phyloP scores from a whole-genome alignment of 441 rosid species.

The Monsonia emarginata region DNA sequence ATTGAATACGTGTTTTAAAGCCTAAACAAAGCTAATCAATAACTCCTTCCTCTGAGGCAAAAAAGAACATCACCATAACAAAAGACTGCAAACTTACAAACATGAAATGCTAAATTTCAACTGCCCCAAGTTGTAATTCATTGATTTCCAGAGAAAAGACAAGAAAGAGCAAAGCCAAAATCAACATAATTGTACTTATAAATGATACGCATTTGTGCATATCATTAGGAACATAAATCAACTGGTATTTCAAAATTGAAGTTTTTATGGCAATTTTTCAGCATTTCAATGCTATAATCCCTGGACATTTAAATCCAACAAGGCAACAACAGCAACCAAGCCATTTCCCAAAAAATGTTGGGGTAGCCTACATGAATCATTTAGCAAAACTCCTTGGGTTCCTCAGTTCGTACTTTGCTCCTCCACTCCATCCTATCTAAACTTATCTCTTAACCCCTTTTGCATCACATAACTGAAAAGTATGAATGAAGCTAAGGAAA shows the following conservation, averaged over 20 bases:
- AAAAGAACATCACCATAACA: background rate
- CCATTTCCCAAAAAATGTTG: too few species aligned
- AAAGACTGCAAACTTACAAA: background rate
- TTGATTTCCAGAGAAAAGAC: background rate
- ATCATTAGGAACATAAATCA: background rate
- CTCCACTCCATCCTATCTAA: too few species aligned
- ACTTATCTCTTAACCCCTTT: too few species aligned
- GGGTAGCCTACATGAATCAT: too few species aligned
- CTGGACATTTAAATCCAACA: background rate
- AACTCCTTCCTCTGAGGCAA: background rate
- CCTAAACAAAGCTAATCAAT: constrained; percentile 2
- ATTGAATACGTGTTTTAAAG: background rate
- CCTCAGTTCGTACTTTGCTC: too few species aligned
- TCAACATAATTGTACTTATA: background rate
- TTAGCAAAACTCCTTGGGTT: too few species aligned
- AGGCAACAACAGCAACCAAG: too few species aligned
- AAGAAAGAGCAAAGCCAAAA: background rate
- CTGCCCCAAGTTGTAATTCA: background rate
- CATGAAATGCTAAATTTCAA: background rate
- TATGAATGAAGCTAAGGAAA: background rate
- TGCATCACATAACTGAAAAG: background rate
- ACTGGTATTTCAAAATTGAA: background rate
- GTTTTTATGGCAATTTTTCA: background rate
- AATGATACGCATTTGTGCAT: background rate
- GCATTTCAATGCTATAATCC: background rate